Evolutionary conservation across 139 green algal genomes (phyloP).

Genomic region (Penium margaritaceum): DNA sequence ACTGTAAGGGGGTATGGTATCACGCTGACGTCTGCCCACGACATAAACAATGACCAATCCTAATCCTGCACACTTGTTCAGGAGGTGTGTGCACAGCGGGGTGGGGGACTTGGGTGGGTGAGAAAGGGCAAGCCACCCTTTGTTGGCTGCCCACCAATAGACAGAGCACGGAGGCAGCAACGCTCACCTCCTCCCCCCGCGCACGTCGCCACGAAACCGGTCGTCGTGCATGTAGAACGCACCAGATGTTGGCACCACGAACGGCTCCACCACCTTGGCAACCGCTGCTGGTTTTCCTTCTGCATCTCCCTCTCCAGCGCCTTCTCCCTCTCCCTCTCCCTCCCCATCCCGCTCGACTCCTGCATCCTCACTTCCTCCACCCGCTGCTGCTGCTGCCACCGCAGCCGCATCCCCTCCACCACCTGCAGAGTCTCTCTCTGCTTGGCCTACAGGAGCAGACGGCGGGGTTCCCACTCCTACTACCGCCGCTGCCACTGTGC

Average conservation of each 20-base stretch:
- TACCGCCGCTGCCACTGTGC: not conserved
- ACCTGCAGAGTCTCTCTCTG: not conserved
- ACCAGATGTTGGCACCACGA: constrained; percentile 45
- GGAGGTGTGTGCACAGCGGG: too few relatives aligned
- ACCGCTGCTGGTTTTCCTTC: constrained; percentile 4
- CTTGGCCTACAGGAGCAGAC: not conserved
- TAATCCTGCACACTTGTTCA: too few relatives aligned
- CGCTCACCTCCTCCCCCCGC: too few relatives aligned
- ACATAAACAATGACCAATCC: too few relatives aligned
- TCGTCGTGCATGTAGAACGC: constrained; percentile 50
- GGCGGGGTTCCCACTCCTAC: not conserved
- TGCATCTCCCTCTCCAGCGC: constrained; percentile 8
- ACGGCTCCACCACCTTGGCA: constrained; percentile 43
- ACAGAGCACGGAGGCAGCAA: too few relatives aligned
- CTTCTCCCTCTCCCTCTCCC: not conserved
- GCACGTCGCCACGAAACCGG: constrained; percentile 27
- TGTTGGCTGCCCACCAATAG: too few relatives aligned
- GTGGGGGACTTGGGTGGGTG: too few relatives aligned
- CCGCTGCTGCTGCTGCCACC: not conserved
- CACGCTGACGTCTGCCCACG: too few relatives aligned
- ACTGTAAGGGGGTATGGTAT: too few relatives aligned
- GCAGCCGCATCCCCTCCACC: not conserved
- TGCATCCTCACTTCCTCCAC: constrained; percentile 27
- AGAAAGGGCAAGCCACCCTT: too few relatives aligned
- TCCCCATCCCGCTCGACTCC: constrained; percentile 2